Conservation (phyloP, 129 eudicot species). For the Flaveria brownii region DNA sequence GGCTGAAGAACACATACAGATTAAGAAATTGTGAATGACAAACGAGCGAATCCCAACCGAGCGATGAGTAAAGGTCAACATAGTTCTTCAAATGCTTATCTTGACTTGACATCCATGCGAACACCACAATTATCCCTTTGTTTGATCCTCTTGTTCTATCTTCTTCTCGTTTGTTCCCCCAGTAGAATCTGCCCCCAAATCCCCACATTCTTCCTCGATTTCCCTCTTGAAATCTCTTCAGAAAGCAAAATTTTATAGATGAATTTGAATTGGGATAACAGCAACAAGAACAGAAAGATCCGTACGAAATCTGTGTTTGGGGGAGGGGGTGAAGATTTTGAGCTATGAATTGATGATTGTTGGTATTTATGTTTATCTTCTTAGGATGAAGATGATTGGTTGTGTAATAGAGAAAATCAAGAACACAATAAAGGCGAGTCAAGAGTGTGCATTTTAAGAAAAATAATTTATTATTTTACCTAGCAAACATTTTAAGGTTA, state of each 20-base stretch:
- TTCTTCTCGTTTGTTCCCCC: constrained; percentile 55
- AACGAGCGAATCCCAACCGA: constrained; percentile 83
- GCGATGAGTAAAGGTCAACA: constrained; percentile 80
- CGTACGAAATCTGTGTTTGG: neutral
- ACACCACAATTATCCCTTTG: constrained; percentile 77
- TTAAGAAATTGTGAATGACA: constrained; percentile 90
- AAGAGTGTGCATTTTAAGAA: neutral
- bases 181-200: constrained; percentile 77
- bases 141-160: constrained; percentile 52
- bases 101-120: constrained; percentile 91
- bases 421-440: neutral
- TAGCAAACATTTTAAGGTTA: too few species aligned
- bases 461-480: neutral
- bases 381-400: constrained; percentile 9
- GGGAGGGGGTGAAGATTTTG: neutral
- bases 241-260: neutral
- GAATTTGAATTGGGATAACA: neutral
- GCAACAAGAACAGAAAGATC: neutral
- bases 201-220: constrained; percentile 69
- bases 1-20: constrained; percentile 46
- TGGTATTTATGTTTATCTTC: neutral
- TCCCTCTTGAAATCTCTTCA: neutral
- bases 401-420: neutral
- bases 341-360: neutral
- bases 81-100: constrained; percentile 71